A percentile compares a stretch with the other conserved stretches of the same genome.
phyloP scores from a whole-genome alignment of 2,329 filamentous ascomycete genomes.

The Phyllosticta capitalensis region DNA sequence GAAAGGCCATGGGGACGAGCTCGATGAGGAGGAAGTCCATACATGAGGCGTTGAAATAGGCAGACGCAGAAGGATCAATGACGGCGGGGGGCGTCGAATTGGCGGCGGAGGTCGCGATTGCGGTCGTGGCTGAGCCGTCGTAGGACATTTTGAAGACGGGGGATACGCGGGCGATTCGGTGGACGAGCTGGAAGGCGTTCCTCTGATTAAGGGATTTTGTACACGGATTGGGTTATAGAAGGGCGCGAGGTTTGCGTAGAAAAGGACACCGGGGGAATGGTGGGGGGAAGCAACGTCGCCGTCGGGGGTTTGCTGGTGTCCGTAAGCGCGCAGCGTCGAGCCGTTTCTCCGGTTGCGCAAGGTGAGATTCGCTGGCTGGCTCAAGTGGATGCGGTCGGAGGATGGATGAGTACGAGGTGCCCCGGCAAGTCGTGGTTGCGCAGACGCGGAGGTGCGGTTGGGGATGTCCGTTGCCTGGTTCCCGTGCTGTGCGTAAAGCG shows the following conservation, averaged over 20 bases:
- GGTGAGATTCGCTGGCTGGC: background rate
- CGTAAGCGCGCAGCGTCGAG: background rate
- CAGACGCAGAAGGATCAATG: constrained; percentile 17
- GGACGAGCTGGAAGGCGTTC: background rate
- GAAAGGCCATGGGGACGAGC: constrained; percentile 86
- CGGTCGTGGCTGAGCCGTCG: background rate
- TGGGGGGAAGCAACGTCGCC: background rate
- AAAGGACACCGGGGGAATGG: background rate
- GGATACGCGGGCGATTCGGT: background rate
- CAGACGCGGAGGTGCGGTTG: background rate
- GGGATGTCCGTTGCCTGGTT: background rate
- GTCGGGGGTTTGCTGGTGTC: background rate
- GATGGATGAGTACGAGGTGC: background rate
- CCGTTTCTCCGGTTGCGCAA: background rate
- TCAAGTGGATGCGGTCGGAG: background rate
- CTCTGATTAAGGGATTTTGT: background rate
- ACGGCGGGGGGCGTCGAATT: background rate
- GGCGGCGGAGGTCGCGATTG: background rate
- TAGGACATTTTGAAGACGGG: background rate
- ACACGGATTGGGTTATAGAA: background rate
- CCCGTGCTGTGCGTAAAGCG: background rate
- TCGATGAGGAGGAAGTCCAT: constrained; percentile 95
- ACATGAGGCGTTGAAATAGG: constrained; percentile 72
- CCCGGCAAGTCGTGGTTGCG: background rate
- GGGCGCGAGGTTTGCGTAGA: background rate